Evolutionary conservation across 179 eudicot species (phyloP).

Genomic region (Kewa caespitosa): DNA sequence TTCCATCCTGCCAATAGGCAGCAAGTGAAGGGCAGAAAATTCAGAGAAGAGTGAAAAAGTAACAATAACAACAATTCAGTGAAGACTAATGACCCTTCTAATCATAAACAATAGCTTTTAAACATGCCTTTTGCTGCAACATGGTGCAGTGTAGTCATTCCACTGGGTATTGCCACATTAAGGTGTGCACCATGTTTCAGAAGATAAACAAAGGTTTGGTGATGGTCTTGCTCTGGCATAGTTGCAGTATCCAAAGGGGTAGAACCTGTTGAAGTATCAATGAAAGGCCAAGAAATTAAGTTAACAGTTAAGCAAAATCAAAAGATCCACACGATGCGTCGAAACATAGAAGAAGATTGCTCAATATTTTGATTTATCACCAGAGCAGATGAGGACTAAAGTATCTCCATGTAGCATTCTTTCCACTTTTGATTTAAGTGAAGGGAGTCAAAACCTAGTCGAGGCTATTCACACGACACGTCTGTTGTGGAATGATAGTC

Average conservation of each 20-base stretch:
- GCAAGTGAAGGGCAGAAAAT: not conserved
- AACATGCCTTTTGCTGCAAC: slow-evolving; percentile 31
- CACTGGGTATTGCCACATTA: slow-evolving; percentile 14
- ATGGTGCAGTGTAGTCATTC: slow-evolving; percentile 25
- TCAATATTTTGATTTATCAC: not conserved
- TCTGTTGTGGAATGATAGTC: no score
- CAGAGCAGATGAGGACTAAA: not conserved
- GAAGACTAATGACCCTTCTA: not conserved
- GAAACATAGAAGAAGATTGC: not conserved
- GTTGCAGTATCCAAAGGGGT: slow-evolving; percentile 28
- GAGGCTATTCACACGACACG: no score
- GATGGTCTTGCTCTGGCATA: slow-evolving; percentile 6
- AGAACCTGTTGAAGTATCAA: slow-evolving; percentile 15
- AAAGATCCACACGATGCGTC: not conserved
- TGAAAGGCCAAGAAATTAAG: not conserved
- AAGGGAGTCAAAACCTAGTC: not conserved
- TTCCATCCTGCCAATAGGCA: slow-evolving; percentile 13
- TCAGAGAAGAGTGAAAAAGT: not conserved
- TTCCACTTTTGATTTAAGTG: no score
- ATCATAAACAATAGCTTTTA: not conserved
- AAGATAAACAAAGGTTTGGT: slow-evolving; percentile 26
- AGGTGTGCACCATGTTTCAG: slow-evolving; percentile 28
- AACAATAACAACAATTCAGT: not conserved
- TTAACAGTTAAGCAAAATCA: not conserved
- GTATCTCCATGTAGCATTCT: no score